Evolutionary conservation across 2,329 filamentous ascomycete species (phyloP).

Genomic region (Cladosporium halotolerans): DNA sequence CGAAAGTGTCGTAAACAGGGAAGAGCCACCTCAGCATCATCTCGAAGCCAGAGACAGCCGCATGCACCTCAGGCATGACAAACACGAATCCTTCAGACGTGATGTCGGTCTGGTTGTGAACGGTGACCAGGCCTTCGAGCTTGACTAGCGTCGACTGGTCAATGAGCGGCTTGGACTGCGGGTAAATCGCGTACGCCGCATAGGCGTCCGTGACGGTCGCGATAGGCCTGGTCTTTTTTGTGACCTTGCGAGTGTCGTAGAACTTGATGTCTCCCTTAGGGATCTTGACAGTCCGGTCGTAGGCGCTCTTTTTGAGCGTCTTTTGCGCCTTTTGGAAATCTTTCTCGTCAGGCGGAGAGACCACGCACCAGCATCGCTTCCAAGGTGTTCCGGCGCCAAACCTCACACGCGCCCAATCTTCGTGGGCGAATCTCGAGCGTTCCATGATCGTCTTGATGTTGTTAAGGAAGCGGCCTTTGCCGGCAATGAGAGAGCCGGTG

Average conservation of each 20-base stretch:
- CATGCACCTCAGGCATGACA: slow-evolving; percentile 89
- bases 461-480: slow-evolving; percentile 83
- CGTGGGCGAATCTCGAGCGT: slow-evolving; percentile 65
- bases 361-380: slow-evolving; percentile 95
- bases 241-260: slow-evolving; percentile 84
- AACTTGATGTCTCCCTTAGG: slow-evolving; percentile 91
- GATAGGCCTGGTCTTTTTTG: slow-evolving; percentile 84
- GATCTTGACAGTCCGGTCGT: slow-evolving; percentile 61
- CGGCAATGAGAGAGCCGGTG: slow-evolving; percentile 89
- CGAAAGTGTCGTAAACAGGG: slow-evolving; percentile 88
- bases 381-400: slow-evolving; percentile 95
- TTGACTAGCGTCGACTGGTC: slow-evolving; percentile 93
- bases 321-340: slow-evolving; percentile 80
- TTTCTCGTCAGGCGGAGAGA: slow-evolving; percentile 89
- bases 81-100: slow-evolving; percentile 92
- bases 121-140: slow-evolving; percentile 82
- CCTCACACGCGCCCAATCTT: slow-evolving; percentile 90
- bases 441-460: slow-evolving; percentile 88
- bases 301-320: slow-evolving; percentile 73
- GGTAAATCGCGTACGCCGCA: slow-evolving; percentile 91
- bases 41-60: slow-evolving; percentile 90
- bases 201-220: slow-evolving; percentile 87
- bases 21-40: slow-evolving; percentile 91
- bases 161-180: slow-evolving; percentile 86
- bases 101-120: slow-evolving; percentile 71